A percentile compares a stretch with the other conserved stretches of the same genome.
Evolutionary conservation across 768 basidiomycete genomes (phyloP).

Genomic region (Mrakia gelida): DNA sequence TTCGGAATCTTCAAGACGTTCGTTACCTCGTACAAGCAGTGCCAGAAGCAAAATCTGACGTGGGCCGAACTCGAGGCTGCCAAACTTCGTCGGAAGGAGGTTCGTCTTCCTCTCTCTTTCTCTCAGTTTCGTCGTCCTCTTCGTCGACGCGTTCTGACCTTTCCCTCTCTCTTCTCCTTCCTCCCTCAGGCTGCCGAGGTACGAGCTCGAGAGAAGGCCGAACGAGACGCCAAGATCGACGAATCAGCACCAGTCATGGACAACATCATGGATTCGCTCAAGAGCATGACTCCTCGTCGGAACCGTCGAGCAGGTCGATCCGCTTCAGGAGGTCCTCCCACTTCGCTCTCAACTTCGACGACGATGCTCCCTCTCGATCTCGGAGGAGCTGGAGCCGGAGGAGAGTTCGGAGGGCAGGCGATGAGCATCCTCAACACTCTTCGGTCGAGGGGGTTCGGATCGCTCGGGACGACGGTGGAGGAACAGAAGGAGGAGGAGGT

Average conservation of each 20-base stretch:
- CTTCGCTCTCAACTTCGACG: too few species aligned
- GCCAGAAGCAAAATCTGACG: conserved; percentile 32
- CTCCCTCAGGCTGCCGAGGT: conserved; percentile 22
- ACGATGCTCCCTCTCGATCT: conserved; percentile 5
- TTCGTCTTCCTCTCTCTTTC: background rate
- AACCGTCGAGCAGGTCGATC: background rate
- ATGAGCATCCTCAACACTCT: conserved; percentile 24
- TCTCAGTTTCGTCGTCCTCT: background rate
- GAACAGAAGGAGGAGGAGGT: conserved; percentile 4
- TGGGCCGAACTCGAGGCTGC: conserved; percentile 30
- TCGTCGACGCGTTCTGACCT: too few species aligned
- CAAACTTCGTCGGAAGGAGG: conserved; percentile 27
- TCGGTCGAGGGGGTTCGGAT: background rate
- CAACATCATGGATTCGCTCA: conserved; percentile 32
- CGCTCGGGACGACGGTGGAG: background rate
- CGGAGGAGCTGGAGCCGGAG: background rate
- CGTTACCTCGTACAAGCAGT: conserved; percentile 67
- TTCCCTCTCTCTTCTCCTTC: background rate
- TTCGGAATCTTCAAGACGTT: conserved; percentile 98
- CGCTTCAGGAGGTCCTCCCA: background rate
- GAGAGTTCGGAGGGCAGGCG: conserved; percentile 23
- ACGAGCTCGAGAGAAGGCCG: conserved; percentile 20
- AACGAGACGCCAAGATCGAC: conserved; percentile 22
- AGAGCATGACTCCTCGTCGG: conserved; percentile 24
- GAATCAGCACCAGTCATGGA: conserved; percentile 31